Conservation (phyloP, 805 yeast species). For the Candida loeiensis region DNA sequence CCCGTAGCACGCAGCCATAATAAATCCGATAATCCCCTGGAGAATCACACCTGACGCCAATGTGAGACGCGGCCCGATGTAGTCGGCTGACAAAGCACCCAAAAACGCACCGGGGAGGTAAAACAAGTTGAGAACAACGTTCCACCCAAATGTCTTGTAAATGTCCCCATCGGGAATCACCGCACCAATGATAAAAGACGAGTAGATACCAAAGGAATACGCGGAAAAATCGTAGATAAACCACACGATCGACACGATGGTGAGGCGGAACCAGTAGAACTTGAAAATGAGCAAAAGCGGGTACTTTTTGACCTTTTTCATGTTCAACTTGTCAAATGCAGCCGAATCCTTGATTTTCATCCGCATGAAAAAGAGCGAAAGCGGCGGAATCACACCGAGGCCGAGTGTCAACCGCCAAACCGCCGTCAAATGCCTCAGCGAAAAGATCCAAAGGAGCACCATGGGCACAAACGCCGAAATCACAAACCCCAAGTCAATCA, state of each 20-base stretch:
- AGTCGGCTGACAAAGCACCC: conserved; percentile 86
- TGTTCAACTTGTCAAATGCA: conserved; percentile 64
- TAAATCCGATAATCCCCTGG: conserved; percentile 78
- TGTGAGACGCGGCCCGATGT: conserved; percentile 86
- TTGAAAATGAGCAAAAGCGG: conserved; percentile 71
- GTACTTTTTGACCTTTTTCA: conserved; percentile 52
- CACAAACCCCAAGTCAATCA: conserved; percentile 88
- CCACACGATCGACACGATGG: conserved; percentile 77
- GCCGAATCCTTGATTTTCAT: conserved; percentile 70
- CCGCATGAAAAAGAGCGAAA: conserved; percentile 73
- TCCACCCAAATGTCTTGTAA: conserved; percentile 86
- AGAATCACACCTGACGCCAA: conserved; percentile 60
- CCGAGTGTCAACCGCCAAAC: conserved; percentile 94
- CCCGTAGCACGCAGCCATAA: conserved; percentile 72
- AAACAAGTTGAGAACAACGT: conserved; percentile 79
- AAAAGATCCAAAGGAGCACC: conserved; percentile 80
- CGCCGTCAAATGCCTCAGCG: conserved; percentile 62
- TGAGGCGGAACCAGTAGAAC: conserved; percentile 79
- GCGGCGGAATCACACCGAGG: conserved; percentile 85
- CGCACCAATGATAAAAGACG: conserved; percentile 61
- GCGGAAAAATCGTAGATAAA: conserved; percentile 85
- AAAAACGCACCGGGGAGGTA: conserved; percentile 86
- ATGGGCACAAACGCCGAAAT: conserved; percentile 80
- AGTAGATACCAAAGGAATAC: conserved; percentile 84
- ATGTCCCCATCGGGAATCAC: conserved; percentile 60